Evolutionary conservation across 202 grass and related monocot genomes (phyloP), one percentile per base, ranked within the genome.

Genomic region (Saccharum hybrid): DNA sequence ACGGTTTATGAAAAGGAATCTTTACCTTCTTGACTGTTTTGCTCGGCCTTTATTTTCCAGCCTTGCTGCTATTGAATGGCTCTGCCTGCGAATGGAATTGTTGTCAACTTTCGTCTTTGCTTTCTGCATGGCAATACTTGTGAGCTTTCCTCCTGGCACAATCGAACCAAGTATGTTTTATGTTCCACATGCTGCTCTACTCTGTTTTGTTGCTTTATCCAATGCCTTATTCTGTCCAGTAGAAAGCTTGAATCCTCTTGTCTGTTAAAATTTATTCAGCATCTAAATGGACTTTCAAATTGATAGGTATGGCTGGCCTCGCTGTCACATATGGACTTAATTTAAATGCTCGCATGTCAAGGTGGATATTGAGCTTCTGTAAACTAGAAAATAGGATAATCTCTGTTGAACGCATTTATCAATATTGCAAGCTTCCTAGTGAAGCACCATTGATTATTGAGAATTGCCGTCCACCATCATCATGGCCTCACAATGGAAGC

Each of bases 301-400:
- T 81, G 33, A 90, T 84, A 99, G 96, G 96, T 84, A 93, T 99
- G 96, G 96, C 96, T 56, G 96, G 96, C 56, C 94, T 99, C 59
- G 93, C 91, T 45, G 96, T 99, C 40, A 96, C 96, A 75, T 96
- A 93, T 84, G 96, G 92, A 67, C 89, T 99, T 82, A 99, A 99
- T 82, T 84, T 99, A 65, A 99, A 99, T 85, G 90, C 90, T 81
- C 90, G 96, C 42, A 86, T 99, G 87, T 99, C 96, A 81, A 87
- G 91, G 71, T 99, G 96, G 96, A 94, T 99, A 87, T 84, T 99
- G 81, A 99, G 96, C 63, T 99, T 99, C 89, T 99, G 96, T 80
- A 99, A 99, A 81, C 85, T 99, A 66, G 96, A 99, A 76, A 99
- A 96, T 63, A 94, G 92, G 92, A 93, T 99, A 36, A 99, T 99